Percentiles rank a stretch among this genome's conserved stretches.
Evolutionary conservation across 306 rosid genomes (phyloP).

Genomic region (Biancaea sappan): DNA sequence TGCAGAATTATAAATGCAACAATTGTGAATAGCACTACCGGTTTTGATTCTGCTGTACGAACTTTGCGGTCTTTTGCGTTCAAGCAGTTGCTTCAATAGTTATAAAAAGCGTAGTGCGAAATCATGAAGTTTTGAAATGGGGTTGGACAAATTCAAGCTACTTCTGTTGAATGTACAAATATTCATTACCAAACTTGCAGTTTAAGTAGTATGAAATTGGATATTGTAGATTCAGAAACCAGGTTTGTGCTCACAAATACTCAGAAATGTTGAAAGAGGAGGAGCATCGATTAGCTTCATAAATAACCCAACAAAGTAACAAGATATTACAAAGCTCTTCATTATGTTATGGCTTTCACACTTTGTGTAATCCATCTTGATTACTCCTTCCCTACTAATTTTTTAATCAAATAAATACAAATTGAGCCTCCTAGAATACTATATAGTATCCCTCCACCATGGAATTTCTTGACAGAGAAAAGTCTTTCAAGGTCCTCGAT

Average conservation of each 20-base stretch:
- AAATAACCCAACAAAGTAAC: constrained; percentile 56
- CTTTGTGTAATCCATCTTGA: constrained; percentile 46
- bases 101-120: background rate
- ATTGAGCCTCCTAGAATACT: constrained; percentile 43
- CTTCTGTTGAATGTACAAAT: constrained; percentile 34
- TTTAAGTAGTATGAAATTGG: too few species aligned
- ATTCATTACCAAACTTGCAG: too few species aligned
- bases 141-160: constrained; percentile 40
- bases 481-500: constrained; percentile 83
- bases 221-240: too few species aligned
- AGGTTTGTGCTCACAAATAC: too few species aligned
- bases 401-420: constrained; percentile 53
- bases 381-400: constrained; percentile 40
- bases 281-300: constrained; percentile 57
- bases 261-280: constrained; percentile 38
- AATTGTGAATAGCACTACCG: too few species aligned
- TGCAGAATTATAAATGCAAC: background rate
- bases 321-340: constrained; percentile 49
- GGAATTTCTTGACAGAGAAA: constrained; percentile 33
- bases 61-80: too few species aligned
- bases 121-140: constrained; percentile 12
- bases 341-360: constrained; percentile 48
- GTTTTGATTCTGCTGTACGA: too few species aligned
- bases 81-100: background rate
- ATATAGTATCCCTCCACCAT: constrained; percentile 19